Evolutionary conservation across 2,329 filamentous ascomycete genomes (phyloP), one percentile per base, ranked within the genome.

Genomic region (Cryphonectria japonica): DNA sequence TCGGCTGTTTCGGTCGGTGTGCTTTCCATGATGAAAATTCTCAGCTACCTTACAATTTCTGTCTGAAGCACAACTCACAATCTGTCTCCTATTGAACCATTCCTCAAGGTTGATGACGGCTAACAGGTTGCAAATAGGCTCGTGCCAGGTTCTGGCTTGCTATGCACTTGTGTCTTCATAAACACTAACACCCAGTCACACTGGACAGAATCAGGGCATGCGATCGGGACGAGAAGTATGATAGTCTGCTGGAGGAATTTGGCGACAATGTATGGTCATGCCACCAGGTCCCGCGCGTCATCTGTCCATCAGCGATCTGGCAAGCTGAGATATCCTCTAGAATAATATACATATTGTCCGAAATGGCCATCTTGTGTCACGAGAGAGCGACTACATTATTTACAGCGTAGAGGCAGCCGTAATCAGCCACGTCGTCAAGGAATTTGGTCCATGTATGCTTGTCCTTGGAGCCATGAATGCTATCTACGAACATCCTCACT

Each of bases 11-110:
- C 76, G 80, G 84, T 82, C 81, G 69, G 85, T 84, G 84, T 85
- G 86, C 88, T 89, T 91, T 97, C 95, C 88, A 89, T 98, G 95
- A 98, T 98, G 95, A 97, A 92, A 97, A 90, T 86, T 91, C 93
- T 96, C 92, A 93, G 95, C 95, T 98, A 98, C 95, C 95, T 98
- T 92, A 83, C 75, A 80, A 90, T 81, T 86, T 88, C 89, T 92
- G 93, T 98, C 95, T 98, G 95, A 98, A 86, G 43, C 78, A 76
- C 72, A 57, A 68, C 73, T 65, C 69, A 72, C 76, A 76, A 75
- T 72, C 60, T 71, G 71, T 70, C 67, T 73, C 67, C 67, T 74
- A 39, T 66, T 71, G 59, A 76, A 72, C 70, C 75, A 16, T 19
- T 6, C 19, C 46, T 43, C 32, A 60, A 41, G 59, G 46, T 73